These are phyloP conservation scores for Pachysandra terminalis DNA, from an alignment of 164 flowering plant species.

Conservation along the genomic window DNA sequence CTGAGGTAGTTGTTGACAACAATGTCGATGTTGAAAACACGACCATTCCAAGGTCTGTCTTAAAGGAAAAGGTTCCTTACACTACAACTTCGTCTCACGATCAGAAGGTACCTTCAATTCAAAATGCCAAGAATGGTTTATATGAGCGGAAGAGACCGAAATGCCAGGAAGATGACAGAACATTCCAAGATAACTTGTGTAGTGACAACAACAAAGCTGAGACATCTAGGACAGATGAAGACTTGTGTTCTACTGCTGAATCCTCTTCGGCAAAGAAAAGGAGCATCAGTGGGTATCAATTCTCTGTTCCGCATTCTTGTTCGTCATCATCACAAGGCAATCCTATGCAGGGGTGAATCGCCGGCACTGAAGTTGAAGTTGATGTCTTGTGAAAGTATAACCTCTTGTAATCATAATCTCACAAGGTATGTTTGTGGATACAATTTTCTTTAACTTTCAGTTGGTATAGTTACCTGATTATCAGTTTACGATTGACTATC, in stretches of 20 bases:
- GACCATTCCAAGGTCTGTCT: constrained; percentile 25
- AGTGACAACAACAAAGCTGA: constrained; percentile 17
- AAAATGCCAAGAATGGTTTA: constrained; percentile 25
- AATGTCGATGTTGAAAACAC: constrained; percentile 24
- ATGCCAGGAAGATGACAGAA: constrained; percentile 29
- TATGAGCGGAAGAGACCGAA: constrained; percentile 38
- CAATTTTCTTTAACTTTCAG: too few species aligned
- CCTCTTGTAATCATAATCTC: too few species aligned
- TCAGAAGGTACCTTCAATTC: constrained; percentile 77
- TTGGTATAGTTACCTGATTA: too few species aligned
- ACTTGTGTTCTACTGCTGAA: constrained; percentile 79
- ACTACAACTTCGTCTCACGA: constrained; percentile 59
- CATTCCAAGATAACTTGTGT: constrained; percentile 12
- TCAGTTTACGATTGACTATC: too few species aligned
- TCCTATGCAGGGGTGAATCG: constrained; percentile 19
- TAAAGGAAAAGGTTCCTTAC: constrained; percentile 27
- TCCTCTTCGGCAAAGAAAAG: constrained; percentile 62
- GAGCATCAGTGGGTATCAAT: constrained; percentile 32
- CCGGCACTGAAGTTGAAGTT: constrained; percentile 16
- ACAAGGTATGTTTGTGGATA: too few species aligned
- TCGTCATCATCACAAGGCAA: constrained; percentile 31
- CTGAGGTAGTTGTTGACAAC: constrained; percentile 70
- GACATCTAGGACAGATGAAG: constrained; percentile 45
- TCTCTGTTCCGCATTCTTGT: constrained; percentile 44
- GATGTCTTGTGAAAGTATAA: too few species aligned